Base-by-base conservation (phyloP, 352 stramenopile species). In the Halophytophthora polymorphica region DNA sequence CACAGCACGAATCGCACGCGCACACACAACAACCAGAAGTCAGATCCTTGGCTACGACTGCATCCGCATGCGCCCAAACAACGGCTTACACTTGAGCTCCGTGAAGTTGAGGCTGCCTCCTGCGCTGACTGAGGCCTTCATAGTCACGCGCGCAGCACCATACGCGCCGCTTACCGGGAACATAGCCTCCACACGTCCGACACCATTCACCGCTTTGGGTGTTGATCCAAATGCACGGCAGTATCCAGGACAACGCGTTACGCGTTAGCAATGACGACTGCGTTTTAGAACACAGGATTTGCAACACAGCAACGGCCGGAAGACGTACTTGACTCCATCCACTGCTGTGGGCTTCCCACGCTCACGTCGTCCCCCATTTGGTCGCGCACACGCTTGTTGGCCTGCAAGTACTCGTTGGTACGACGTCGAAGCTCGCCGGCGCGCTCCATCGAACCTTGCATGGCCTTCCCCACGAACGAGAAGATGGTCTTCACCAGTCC, bases 291-390 rank as follows among this genome's bases (percentile, higher is more conserved):
- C n/a, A n/a, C n/a, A n/a, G n/a, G n/a, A n/a, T n/a, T n/a, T n/a
- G n/a, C n/a, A n/a, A n/a, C n/a, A 52, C 2, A 36, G 25, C 25
- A 31, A 31, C 8, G 25, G 25, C 25, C 25, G 8, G 25, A 4
- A 8, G 25, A 31, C 77, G 17, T 69, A 90, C 80, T 84, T 36
- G 75, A 84, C 47, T 91, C 80, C 41, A 81, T 78, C 80, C 80
- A 91, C 53, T 86, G 72, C 50, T 81, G 65, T 6, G 80, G 80
- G 14, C 66, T 73, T 18, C 66, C 78, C 36, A 88, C 65, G 33
- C 58, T 72, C 18, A 87, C 71, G 18, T 68, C 36, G 2, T 56
- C 56, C 19, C 80, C 80, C 58, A 88, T 64, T 47, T 78, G 56
- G 7, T 69, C 54, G 6, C 73, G 45, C n/a, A 90, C 61, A n/a